phyloP scores from a whole-genome alignment of 2,329 filamentous ascomycete species.

The Fusarium hainanense region DNA sequence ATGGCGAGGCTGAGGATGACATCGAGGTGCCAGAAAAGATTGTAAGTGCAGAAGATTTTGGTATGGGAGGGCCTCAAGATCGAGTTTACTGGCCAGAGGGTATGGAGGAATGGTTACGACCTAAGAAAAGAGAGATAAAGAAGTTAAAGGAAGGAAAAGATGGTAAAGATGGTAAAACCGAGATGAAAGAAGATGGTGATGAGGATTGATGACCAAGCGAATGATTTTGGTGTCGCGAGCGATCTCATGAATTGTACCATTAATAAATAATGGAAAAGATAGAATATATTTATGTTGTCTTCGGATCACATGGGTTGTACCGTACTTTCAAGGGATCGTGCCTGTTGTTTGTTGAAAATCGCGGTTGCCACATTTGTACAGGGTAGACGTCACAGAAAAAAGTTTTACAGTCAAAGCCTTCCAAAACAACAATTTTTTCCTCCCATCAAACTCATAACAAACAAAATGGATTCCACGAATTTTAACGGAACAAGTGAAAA shows the following conservation, averaged over 20 bases:
- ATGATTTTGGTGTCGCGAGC: not conserved
- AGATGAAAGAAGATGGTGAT: conserved; percentile 37
- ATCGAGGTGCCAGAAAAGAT: conserved; percentile 53
- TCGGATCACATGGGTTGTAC: too few relatives aligned
- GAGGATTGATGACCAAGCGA: not conserved
- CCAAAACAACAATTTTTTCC: not conserved
- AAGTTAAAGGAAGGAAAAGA: conserved; percentile 53
- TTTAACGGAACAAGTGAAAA: conserved; percentile 58
- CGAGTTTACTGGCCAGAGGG: conserved; percentile 92
- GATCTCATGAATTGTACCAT: not conserved
- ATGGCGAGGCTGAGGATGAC: conserved; percentile 53
- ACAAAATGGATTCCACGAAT: conserved; percentile 34
- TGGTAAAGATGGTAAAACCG: too few relatives aligned
- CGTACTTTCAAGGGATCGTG: not conserved
- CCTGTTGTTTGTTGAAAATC: not conserved
- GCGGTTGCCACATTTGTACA: not conserved
- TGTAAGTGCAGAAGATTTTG: conserved; percentile 75
- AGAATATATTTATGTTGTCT: not conserved
- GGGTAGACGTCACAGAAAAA: conserved; percentile 25
- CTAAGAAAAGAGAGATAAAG: conserved; percentile 77
- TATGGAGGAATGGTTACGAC: conserved; percentile 90
- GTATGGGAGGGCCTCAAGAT: conserved; percentile 85
- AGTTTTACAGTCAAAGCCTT: conserved; percentile 23
- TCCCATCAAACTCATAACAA: not conserved
- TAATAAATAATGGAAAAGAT: not conserved